Base-by-base conservation (phyloP, 257 asterid genomes). In the Scutellaria minor region DNA sequence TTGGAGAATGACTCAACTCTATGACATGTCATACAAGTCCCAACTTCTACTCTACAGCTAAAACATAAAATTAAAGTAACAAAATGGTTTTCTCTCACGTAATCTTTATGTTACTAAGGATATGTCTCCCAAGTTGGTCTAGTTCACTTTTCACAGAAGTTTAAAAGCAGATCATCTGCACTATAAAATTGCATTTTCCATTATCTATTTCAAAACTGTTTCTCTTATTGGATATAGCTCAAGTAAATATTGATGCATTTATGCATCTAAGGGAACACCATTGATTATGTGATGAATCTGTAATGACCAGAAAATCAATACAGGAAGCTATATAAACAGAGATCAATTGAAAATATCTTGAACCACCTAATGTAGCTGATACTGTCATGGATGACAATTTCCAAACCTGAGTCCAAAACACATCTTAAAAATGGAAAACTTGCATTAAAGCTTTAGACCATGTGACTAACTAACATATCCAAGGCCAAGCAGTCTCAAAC, bases 361-460 rank as follows among this genome's bases (percentile, higher is more conserved):
- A 31, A 70, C 22, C 47, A 70, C 47, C 59, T 22, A 37, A 9
- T 45, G 39, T 24, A 13, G n/a, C 46, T 12, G 35, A 24, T 9
- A 67, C 52, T 70, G 18, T 3, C 37, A 31, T 18, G 5, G 2
- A 14, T 12, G 8, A 31, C 1, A 14, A 20, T 71, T 51, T 20
- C 55, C 67, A 56, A 66, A 56, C 62, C 45, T 74, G 20, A 56
- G 62, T 46, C 22, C 65, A 41, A 2, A 66, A 37, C 54, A 39
- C 70, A 39, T 45, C 58, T 20, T 72, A 48, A 10, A 46, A 39
- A 48, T 60, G 22, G 48, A 20, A 54, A 31, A 71, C 27, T 7
- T 35, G 53, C 62, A 61, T n/a, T 40, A 7, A 40, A n/a, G 66
- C 46, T 58, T 50, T 71, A 27, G 14, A 15, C 12, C 24, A 11